Evolutionary conservation across 2,329 filamentous ascomycete genomes (phyloP).

Genomic region (Passalora sequoiae): DNA sequence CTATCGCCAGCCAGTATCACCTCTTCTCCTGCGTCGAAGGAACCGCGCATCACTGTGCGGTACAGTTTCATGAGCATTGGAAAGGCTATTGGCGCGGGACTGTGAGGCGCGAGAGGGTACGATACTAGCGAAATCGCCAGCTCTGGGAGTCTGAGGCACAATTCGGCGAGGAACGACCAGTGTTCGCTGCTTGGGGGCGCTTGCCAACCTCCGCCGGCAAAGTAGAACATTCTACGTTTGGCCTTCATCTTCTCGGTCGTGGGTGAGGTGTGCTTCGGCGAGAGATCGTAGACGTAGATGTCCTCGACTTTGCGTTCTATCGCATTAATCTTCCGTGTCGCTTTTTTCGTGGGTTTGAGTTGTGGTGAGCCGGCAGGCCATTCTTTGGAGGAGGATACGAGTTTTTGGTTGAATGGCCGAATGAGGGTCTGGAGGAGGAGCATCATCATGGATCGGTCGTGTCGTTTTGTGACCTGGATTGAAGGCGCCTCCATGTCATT

Average conservation of each 20-base stretch:
- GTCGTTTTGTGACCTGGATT: conserved; percentile 36
- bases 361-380: conserved; percentile 39
- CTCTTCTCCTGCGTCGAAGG: conserved; percentile 37
- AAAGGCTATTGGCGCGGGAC: conserved; percentile 47
- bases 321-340: conserved; percentile 34
- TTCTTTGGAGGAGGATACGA: conserved; percentile 33
- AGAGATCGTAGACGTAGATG: conserved; percentile 46
- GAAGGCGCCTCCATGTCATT: conserved; percentile 6
- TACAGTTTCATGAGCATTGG: conserved; percentile 47
- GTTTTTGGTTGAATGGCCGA: conserved; percentile 34
- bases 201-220: conserved; percentile 54
- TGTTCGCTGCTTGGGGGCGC: conserved; percentile 48
- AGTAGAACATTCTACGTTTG: conserved; percentile 43
- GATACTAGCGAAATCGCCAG: conserved; percentile 46
- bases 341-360: conserved; percentile 35
- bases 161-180: conserved; percentile 48
- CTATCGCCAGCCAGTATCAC: conserved; percentile 53
- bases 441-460: conserved; percentile 35
- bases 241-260: conserved; percentile 4
- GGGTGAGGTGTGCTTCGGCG: conserved; percentile 6
- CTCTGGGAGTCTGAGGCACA: conserved; percentile 40
- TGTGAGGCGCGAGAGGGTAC: conserved; percentile 51
- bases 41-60: conserved; percentile 37
- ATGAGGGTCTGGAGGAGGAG: conserved; percentile 36
- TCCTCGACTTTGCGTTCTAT: conserved; percentile 39